These are phyloP conservation scores for Wickerhamomyces sp. DNA, from an alignment of 1,139 yeast genomes.

Conservation along the genomic window DNA sequence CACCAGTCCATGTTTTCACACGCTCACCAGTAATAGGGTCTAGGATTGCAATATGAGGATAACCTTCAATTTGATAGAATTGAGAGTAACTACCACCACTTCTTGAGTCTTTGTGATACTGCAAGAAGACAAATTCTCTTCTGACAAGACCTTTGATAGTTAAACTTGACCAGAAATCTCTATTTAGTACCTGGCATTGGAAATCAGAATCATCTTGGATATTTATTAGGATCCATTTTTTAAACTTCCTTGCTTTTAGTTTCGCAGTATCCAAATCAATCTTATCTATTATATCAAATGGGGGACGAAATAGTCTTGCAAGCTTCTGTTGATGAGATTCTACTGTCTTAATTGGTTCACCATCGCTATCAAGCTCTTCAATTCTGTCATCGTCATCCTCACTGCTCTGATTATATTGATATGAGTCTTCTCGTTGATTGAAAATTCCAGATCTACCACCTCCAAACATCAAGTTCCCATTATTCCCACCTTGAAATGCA, in stretches of 20 bases:
- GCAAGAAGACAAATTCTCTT: conserved; percentile 72
- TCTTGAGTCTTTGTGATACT: conserved; percentile 72
- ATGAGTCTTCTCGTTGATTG: conserved; percentile 38
- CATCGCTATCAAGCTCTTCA: not conserved
- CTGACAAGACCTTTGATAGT: conserved; percentile 59
- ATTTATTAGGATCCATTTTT: conserved; percentile 83
- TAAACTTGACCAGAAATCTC: conserved; percentile 88
- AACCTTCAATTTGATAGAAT: conserved; percentile 62
- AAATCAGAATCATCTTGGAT: conserved; percentile 84
- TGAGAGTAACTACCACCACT: conserved; percentile 67
- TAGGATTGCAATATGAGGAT: conserved; percentile 86
- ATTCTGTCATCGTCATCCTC: not conserved
- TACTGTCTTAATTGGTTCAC: not conserved
- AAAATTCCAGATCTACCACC: conserved; percentile 39
- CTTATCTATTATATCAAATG: conserved; percentile 78
- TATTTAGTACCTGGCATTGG: conserved; percentile 80
- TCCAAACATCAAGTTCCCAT: conserved; percentile 34
- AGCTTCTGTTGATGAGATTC: conserved; percentile 35
- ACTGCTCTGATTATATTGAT: conserved; percentile 22
- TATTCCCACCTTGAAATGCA: conserved; percentile 19
- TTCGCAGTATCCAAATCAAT: conserved; percentile 70
- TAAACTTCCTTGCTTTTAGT: conserved; percentile 50
- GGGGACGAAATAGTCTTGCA: conserved; percentile 85
- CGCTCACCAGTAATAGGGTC: conserved; percentile 97
- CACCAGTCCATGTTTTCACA: conserved; percentile 67